Conservation (phyloP, 345 rosid genomes). For the Populus nigra region DNA sequence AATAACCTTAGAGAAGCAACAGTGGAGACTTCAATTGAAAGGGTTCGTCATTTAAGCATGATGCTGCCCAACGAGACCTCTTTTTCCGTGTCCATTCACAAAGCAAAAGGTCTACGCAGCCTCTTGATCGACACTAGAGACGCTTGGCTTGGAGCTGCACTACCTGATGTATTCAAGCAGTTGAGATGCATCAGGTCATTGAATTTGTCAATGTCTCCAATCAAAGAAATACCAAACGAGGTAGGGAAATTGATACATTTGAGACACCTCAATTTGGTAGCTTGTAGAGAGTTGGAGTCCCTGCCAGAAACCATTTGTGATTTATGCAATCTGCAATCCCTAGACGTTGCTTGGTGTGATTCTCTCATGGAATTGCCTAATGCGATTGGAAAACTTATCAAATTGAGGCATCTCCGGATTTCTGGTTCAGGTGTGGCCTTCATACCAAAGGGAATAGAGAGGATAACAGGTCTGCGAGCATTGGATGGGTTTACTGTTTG, state of each 20-base stretch:
- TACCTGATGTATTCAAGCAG: not conserved
- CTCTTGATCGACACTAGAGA: too few relatives aligned
- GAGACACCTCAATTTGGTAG: constrained; percentile 7
- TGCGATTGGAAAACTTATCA: constrained; percentile 1
- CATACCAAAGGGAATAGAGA: constrained; percentile 17
- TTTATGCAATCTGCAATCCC: constrained; percentile 7
- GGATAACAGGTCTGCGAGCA: constrained; percentile 6
- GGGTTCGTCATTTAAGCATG: too few relatives aligned
- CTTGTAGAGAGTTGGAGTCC: not conserved
- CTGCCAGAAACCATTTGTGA: constrained; percentile 17
- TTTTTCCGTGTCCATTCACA: too few relatives aligned
- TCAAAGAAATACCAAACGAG: not conserved
- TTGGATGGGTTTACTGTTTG: not conserved
- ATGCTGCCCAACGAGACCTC: too few relatives aligned
- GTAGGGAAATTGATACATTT: constrained; percentile 1
- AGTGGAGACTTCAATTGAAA: too few relatives aligned
- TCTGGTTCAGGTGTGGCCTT: rapidly evolving
- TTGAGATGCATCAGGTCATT: not conserved
- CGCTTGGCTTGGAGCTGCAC: too few relatives aligned
- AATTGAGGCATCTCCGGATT: not conserved
- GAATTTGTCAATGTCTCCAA: not conserved
- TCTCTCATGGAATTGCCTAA: not conserved
- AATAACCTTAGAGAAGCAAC: rapidly evolving
- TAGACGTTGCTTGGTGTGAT: rapidly evolving
- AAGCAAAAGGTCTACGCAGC: too few relatives aligned